Evolutionary conservation across 352 stramenopile species (phyloP), one percentile per base, ranked within the genome.

Genomic region (Blastocystis sp.): DNA sequence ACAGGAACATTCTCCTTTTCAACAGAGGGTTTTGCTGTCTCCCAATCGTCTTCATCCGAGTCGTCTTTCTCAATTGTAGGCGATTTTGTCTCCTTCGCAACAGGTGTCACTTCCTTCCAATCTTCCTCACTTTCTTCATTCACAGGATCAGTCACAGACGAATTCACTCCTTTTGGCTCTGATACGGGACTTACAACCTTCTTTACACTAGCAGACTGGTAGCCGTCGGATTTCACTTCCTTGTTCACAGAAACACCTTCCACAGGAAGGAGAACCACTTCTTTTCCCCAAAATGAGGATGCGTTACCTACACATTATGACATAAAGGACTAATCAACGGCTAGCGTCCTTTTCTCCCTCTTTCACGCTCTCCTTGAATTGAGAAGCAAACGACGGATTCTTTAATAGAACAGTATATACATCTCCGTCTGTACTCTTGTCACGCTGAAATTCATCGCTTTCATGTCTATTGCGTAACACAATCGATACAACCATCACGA

Each of bases 21-120:
- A 45, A 7, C 64, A 74, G 19, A 10, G 7, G 64, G 64, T 19
- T 66, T 69, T 11, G 45, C 21, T 64, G 23, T 40, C 21, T 80
- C 70, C 61, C 70, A 80, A 19, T 69, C 56, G 1, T 80, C 70
- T n/a, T 80, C 70, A 69, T 2, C 28, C 28, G 28, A 34, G 2
- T 69, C 34, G n/a, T 41, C 34, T 17, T 23, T 3, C 2, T 11
- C 23, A 40, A 7, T 69, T 1, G 11, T 2, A 41, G 2, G 23
- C 2, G 62, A 34, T 69, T 69, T 40, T 17, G 62, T 34, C 19
- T 45, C 11, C 28, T 65, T 81, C 7, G 38, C 52, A 56, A 64
- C 21, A 64, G 53, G n/a, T 52, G 43, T 1, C n/a, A 40, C 28
- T 21, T 62, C 7, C n/a, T 66, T 2, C 53, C 40, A 59, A 43